phyloP scores from a whole-genome alignment of 1,284 basidiomycete genomes.

The Mrakiaceae sp. region DNA sequence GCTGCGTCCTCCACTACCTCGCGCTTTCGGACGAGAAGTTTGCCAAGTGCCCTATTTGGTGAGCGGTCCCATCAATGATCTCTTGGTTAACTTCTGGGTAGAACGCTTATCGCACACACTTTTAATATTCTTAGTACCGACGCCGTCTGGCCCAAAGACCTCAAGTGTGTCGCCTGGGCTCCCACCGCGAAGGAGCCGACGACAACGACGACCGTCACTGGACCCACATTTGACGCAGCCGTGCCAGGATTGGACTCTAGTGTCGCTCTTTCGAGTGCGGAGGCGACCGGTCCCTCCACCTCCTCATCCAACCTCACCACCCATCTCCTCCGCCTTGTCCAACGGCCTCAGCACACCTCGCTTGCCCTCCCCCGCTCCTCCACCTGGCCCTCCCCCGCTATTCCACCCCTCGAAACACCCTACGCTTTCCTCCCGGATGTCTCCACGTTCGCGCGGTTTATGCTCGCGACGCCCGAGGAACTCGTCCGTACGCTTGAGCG shows the following conservation, averaged over 20 bases:
- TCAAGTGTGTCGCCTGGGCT: slow-evolving; percentile 65
- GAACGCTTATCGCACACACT: background rate
- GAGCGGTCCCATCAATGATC: background rate
- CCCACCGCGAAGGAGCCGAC: slow-evolving; percentile 13
- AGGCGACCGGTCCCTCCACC: background rate
- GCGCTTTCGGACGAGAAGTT: slow-evolving; percentile 69
- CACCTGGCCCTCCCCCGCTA: slow-evolving; percentile 85
- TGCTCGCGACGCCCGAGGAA: slow-evolving; percentile 85
- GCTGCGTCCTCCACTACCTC: slow-evolving; percentile 86
- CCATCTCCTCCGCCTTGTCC: slow-evolving; percentile 61
- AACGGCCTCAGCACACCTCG: slow-evolving; percentile 86
- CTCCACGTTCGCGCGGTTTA: slow-evolving; percentile 79
- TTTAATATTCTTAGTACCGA: slow-evolving; percentile 45
- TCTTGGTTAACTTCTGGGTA: background rate
- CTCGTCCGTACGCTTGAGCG: slow-evolving; percentile 58
- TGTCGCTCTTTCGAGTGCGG: too few species aligned
- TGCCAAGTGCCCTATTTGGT: slow-evolving; percentile 85
- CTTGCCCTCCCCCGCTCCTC: slow-evolving; percentile 83
- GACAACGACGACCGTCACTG: too few species aligned
- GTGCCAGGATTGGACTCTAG: too few species aligned
- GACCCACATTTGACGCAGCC: too few species aligned
- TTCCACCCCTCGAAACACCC: slow-evolving; percentile 83
- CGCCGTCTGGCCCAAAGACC: slow-evolving; percentile 76
- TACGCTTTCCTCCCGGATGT: slow-evolving; percentile 95
- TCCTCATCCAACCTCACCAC: slow-evolving; percentile 31